These are phyloP conservation scores for Hydnomerulius pinastri DNA, from an alignment of 768 basidiomycete genomes.

Conservation along the genomic window DNA sequence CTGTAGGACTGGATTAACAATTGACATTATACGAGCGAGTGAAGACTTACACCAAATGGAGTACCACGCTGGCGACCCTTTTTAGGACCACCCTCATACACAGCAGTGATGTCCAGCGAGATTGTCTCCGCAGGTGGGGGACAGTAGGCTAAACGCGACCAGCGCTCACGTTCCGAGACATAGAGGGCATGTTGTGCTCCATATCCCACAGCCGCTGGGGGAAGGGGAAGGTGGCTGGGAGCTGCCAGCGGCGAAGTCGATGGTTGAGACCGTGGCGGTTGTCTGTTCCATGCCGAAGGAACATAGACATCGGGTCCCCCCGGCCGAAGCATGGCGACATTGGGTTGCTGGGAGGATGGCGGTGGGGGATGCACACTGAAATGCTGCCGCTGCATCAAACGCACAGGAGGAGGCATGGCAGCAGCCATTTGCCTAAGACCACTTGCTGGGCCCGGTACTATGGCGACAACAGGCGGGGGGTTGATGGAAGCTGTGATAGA, in stretches of 20 bases:
- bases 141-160: neutral
- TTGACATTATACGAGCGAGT: neutral
- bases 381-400: neutral
- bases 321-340: neutral
- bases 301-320: neutral
- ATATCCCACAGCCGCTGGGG: neutral
- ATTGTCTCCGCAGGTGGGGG: slow-evolving; percentile 3
- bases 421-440: too few relatives aligned
- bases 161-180: neutral
- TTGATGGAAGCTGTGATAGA: neutral
- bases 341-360: neutral
- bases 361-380: neutral
- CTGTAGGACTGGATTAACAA: slow-evolving; percentile 2
- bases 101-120: slow-evolving; percentile 1
- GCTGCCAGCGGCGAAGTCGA: neutral
- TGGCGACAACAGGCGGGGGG: neutral
- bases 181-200: slow-evolving; percentile 2
- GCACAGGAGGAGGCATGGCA: too few relatives aligned
- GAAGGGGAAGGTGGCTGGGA: neutral
- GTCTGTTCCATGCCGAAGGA: neutral
- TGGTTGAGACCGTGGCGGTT: neutral
- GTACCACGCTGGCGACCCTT: neutral
- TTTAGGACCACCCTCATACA: neutral
- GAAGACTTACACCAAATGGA: slow-evolving; percentile 1
- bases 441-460: too few relatives aligned